Base-by-base conservation (phyloP, 306 rosid genomes). In the Lathyrus oleraceus region DNA sequence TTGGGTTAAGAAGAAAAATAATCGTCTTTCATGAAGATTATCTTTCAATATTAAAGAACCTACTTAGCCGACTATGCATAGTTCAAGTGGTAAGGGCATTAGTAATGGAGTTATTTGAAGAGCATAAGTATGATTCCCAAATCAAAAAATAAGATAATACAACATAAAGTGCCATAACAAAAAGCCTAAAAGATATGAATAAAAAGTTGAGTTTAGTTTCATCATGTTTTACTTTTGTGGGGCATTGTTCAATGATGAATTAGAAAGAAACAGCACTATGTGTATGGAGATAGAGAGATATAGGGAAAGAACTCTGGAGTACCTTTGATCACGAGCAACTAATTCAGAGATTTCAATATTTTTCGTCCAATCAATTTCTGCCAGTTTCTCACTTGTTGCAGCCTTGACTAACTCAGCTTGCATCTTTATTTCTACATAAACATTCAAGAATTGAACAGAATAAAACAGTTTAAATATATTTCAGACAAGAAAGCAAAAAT, bases 321-420 rank as follows among this genome's bases (percentile, higher is more conserved):
- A 91, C 97, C 96, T 88, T 38, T 77, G 87, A 85, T 91, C 96
- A 61, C 35, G 79, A 53, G 91, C 93, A 36, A 91, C 91, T 74
- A 89, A 81, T 82, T 91, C 97, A 70, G 96, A 89, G 21, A 91
- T 87, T 76, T 85, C 83, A 79, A 91, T 91, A 73, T 88, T 91
- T 77, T 89, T 88, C 15, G 36, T 69, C 97, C 97, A 91, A 76
- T 91, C 96, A 67, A 81, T 69, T 77, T 89, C 97, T 42, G 75
- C 39, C 48, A 91, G 82, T 79, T 89, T 91, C 81, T 89, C 96
- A 72, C 86, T 89, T 65, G 97, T 91, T 23, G 97, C 97, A 78
- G 88, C 75, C 48, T 86, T 84, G 65, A 91, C 89, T 68, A 85
- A 85, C 72, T 87, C 89, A 44, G 93, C 79, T 9, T 91, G 96